These are phyloP conservation scores for Extremus antarcticus DNA, from an alignment of 495 filamentous ascomycete genomes.

Conservation along the genomic window DNA sequence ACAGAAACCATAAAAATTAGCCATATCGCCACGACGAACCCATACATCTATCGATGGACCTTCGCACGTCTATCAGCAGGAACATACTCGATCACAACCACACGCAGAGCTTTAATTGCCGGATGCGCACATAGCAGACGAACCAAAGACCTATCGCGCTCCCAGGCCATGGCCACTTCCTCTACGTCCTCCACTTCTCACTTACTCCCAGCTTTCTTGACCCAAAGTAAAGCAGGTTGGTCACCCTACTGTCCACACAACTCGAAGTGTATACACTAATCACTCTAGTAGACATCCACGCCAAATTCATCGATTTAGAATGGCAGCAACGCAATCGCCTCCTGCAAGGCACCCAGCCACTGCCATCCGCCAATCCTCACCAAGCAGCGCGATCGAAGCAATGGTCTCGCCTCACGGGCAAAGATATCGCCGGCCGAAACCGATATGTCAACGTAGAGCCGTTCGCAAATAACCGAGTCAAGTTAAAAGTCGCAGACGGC, in stretches of 20 bases:
- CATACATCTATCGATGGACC: not conserved
- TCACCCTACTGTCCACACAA: conserved; percentile 3
- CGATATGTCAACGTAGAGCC: conserved; percentile 80
- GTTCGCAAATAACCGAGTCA: conserved; percentile 75
- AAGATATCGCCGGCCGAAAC: conserved; percentile 50
- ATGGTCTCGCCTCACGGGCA: conserved; percentile 45
- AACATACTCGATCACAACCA: not conserved
- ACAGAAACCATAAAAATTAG: no score
- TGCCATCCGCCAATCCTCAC: not conserved
- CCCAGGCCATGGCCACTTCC: conserved; percentile 3
- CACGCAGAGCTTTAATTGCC: not conserved
- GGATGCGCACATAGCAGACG: not conserved
- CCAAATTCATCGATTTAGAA: conserved; percentile 49
- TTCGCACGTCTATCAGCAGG: not conserved
- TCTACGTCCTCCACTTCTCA: not conserved
- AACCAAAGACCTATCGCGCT: not conserved
- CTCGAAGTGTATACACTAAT: conserved; percentile 17
- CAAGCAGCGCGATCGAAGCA: no score
- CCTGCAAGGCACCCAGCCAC: conserved; percentile 30
- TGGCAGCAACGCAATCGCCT: conserved; percentile 52
- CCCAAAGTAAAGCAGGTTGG: conserved; percentile 28
- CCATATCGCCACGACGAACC: not conserved
- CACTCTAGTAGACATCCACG: conserved; percentile 26
- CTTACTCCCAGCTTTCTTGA: conserved; percentile 27
- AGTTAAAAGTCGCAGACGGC: conserved; percentile 68